A percentile compares a stretch with the other conserved stretches of the same genome.
These are phyloP conservation scores for Neofusicoccum cordaticola DNA, from an alignment of 2,329 filamentous ascomycete species.

Conservation along the genomic window DNA sequence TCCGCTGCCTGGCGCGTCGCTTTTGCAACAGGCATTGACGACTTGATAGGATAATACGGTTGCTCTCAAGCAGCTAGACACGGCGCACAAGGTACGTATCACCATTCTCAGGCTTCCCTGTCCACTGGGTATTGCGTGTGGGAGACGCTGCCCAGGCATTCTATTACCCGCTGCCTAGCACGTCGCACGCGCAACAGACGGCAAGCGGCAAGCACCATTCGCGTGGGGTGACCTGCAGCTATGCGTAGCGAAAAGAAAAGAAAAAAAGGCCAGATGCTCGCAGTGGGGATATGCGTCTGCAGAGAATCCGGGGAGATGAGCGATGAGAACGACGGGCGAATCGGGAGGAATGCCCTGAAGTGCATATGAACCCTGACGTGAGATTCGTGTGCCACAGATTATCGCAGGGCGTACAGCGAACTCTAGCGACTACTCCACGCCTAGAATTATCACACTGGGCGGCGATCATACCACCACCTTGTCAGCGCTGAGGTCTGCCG, in stretches of 20 bases:
- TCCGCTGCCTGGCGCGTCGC: too few relatives aligned
- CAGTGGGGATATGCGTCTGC: too few relatives aligned
- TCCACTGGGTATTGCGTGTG: neutral
- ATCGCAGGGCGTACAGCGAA: constrained; percentile 49
- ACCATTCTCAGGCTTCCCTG: neutral
- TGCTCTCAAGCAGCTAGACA: constrained; percentile 53
- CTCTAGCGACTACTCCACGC: constrained; percentile 42
- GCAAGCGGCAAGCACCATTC: neutral
- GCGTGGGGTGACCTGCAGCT: neutral
- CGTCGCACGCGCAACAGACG: neutral
- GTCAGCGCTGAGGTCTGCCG: constrained; percentile 50
- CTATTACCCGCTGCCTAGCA: neutral
- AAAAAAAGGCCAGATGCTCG: too few relatives aligned
- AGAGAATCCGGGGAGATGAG: neutral
- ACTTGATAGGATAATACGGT: constrained; percentile 49
- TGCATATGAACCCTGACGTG: neutral
- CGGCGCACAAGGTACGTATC: constrained; percentile 47
- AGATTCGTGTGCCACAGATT: constrained; percentile 27
- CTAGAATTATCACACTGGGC: constrained; percentile 53
- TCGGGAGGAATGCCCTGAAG: neutral
- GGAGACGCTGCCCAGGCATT: neutral
- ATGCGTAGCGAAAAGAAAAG: neutral
- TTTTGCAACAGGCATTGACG: neutral
- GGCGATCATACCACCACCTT: constrained; percentile 58
- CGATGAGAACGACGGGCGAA: neutral